These are phyloP conservation scores for Pachyrhizus erosus DNA, from an alignment of 306 rosid genomes.

Conservation along the genomic window DNA sequence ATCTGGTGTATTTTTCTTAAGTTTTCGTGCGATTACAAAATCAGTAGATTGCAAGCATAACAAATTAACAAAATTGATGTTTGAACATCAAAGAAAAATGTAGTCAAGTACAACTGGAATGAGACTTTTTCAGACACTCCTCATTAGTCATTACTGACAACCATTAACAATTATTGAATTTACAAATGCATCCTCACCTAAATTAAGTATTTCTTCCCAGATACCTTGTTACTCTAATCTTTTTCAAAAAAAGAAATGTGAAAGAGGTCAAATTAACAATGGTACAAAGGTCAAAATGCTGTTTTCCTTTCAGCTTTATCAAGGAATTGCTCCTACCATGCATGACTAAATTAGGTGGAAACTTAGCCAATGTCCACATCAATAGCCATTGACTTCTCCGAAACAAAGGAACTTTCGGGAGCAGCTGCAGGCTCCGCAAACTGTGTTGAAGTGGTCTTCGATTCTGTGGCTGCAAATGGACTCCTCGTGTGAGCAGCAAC, in stretches of 20 bases:
- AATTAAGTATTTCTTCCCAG: conserved; percentile 29
- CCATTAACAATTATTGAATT: conserved; percentile 16
- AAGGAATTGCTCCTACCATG: conserved; percentile 1
- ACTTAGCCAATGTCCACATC: conserved; percentile 62
- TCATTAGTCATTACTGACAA: conserved; percentile 12
- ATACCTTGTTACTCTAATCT: conserved; percentile 22
- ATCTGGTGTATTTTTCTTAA: background rate
- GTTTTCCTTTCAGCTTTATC: conserved; percentile 34
- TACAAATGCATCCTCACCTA: conserved; percentile 32
- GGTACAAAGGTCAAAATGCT: conserved; percentile 24
- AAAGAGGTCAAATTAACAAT: conserved; percentile 4
- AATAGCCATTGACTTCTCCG: conserved; percentile 61
- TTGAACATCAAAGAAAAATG: conserved; percentile 10
- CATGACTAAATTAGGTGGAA: conserved; percentile 33
- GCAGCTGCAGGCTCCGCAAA: conserved; percentile 61
- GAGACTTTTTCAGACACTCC: conserved; percentile 2
- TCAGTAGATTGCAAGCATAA: conserved; percentile 5
- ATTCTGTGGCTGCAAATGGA: conserved; percentile 62
- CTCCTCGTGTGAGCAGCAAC: conserved; percentile 60
- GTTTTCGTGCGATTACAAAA: background rate
- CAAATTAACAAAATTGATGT: conserved; percentile 17
- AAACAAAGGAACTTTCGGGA: conserved; percentile 54
- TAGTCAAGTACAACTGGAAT: background rate
- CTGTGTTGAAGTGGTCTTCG: conserved; percentile 50
- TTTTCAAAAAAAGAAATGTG: background rate